A percentile compares a stretch with the other conserved stretches of the same genome.
Evolutionary conservation across 192 early-diverging fungal species (phyloP).

Genomic region (Entomortierella beljakovae): DNA sequence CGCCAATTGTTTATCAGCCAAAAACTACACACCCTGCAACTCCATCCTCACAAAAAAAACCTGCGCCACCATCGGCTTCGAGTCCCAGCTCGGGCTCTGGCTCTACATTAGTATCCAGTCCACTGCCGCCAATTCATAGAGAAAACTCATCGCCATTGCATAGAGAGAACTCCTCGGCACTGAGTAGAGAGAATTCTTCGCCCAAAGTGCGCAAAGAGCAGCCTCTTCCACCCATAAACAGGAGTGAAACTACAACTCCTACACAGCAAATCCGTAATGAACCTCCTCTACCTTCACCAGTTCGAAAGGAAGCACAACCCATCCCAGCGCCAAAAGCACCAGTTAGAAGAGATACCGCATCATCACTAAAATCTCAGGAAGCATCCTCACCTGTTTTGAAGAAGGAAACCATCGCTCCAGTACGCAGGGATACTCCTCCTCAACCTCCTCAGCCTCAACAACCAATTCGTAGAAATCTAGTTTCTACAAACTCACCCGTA

Average conservation of each 20-base stretch:
- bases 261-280: conserved; percentile 42
- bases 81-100: neutral
- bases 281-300: conserved; percentile 25
- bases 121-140: conserved; percentile 21
- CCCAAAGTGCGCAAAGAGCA: conserved; percentile 30
- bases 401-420: conserved; percentile 14
- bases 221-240: neutral
- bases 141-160: too few relatives aligned
- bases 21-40: conserved; percentile 19
- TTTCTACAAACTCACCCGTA: conserved; percentile 42
- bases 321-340: conserved; percentile 32
- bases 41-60: conserved; percentile 6
- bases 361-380: conserved; percentile 43
- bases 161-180: too few relatives aligned
- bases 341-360: conserved; percentile 36
- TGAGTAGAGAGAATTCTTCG: conserved; percentile 41
- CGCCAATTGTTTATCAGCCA: conserved; percentile 25
- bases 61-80: conserved; percentile 2
- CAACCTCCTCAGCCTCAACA: conserved; percentile 21
- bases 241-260: conserved; percentile 5
- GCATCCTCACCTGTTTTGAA: conserved; percentile 29
- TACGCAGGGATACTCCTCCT: conserved; percentile 26
- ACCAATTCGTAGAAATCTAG: conserved; percentile 40
- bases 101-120: neutral
- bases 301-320: conserved; percentile 18